Conservation (phyloP, 2,329 filamentous ascomycete genomes). For the Acrocalymma vagum region DNA sequence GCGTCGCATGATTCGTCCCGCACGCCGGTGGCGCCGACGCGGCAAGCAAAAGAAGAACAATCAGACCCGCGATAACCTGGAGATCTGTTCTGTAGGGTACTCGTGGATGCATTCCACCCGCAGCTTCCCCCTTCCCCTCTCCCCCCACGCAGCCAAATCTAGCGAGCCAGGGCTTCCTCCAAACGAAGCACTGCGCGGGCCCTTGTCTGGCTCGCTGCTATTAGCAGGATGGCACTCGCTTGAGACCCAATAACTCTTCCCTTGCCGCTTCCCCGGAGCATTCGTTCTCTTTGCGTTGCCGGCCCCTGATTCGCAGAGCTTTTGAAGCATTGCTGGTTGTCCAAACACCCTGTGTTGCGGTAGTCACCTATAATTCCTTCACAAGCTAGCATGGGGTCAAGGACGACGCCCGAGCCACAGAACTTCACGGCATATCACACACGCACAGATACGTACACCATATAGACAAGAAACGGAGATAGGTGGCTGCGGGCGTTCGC, state of each 20-base stretch:
- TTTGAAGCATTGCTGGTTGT: constrained; percentile 21
- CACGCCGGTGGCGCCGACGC: constrained; percentile 30
- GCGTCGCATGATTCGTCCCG: constrained; percentile 42
- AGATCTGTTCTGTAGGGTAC: constrained; percentile 19
- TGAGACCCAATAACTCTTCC: constrained; percentile 20
- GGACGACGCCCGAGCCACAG: no score
- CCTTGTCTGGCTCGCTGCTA: constrained; percentile 11
- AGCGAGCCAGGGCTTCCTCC: constrained; percentile 29
- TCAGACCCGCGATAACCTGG: constrained; percentile 32
- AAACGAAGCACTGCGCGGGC: constrained; percentile 14
- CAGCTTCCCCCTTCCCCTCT: neutral
- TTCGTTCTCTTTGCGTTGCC: no score
- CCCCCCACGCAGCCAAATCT: constrained; percentile 39
- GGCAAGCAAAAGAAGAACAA: constrained; percentile 39
- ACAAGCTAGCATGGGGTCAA: constrained; percentile 8
- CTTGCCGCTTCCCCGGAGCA: constrained; percentile 42
- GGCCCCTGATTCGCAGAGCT: constrained; percentile 16
- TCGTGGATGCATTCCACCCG: constrained; percentile 7
- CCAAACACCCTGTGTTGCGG: constrained; percentile 27
- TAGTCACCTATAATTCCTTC: constrained; percentile 20
- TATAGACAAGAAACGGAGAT: constrained; percentile 21
- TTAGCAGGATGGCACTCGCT: constrained; percentile 31
- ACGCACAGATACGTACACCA: constrained; percentile 19
- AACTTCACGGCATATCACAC: constrained; percentile 1
- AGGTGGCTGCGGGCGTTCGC: constrained; percentile 29